Conservation (phyloP, 805 yeast species). For the Teunomyces kruisii region DNA sequence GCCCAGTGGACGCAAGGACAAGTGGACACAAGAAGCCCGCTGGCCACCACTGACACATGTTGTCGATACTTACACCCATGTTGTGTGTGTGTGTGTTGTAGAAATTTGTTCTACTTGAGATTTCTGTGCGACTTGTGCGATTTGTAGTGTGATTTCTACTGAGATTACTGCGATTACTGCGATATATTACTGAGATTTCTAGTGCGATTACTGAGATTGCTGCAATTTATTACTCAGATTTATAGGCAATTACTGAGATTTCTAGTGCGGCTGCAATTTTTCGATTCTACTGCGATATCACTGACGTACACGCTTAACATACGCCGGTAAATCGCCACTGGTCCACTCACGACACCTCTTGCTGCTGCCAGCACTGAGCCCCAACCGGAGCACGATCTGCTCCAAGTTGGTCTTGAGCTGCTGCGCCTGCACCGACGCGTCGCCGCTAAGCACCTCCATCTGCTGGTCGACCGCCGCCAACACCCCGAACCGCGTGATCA, state of each 20-base stretch:
- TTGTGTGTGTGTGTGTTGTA: background rate
- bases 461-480: slow-evolving; percentile 24
- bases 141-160: too few relatives aligned
- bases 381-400: slow-evolving; percentile 47
- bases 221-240: too few relatives aligned
- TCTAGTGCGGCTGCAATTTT: too few relatives aligned
- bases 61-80: slow-evolving; percentile 9
- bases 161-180: too few relatives aligned
- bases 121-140: too few relatives aligned
- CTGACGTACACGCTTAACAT: slow-evolving; percentile 40
- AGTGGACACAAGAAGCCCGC: too few relatives aligned
- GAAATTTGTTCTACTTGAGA: background rate
- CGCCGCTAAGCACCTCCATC: slow-evolving; percentile 5
- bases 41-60: too few relatives aligned
- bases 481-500: slow-evolving; percentile 57
- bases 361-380: slow-evolving; percentile 37
- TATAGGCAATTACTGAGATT: too few relatives aligned
- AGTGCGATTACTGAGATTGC: too few relatives aligned
- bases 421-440: slow-evolving; percentile 10
- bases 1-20: too few relatives aligned
- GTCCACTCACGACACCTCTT: slow-evolving; percentile 68
- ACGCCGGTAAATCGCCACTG: slow-evolving; percentile 44
- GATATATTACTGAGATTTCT: too few relatives aligned
- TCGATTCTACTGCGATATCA: too few relatives aligned
- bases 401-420: slow-evolving; percentile 43